Evolutionary conservation across 1,139 yeast species (phyloP).

Genomic region (Yamadazyma trypodendri): DNA sequence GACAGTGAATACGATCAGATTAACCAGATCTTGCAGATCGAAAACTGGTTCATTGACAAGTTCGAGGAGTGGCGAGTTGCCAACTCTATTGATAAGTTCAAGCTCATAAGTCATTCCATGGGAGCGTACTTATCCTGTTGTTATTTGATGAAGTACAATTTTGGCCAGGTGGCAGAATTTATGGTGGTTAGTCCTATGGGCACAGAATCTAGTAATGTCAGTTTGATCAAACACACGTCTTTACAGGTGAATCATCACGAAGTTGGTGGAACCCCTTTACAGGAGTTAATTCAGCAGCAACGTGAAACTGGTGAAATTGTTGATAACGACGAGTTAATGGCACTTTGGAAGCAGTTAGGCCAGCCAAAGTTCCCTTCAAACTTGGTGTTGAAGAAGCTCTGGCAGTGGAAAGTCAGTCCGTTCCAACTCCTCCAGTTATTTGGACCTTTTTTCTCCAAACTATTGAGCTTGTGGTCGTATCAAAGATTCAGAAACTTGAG

Average conservation of each 20-base stretch:
- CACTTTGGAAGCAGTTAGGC: constrained; percentile 37
- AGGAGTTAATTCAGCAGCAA: constrained; percentile 25
- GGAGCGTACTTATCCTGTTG: constrained; percentile 45
- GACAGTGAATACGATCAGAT: constrained; percentile 23
- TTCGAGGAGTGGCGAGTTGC: constrained; percentile 38
- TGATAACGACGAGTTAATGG: constrained; percentile 21
- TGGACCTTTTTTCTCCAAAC: constrained; percentile 43
- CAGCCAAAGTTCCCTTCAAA: constrained; percentile 41
- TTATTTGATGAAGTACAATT: constrained; percentile 41
- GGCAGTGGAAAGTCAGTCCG: constrained; percentile 43
- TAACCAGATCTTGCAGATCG: constrained; percentile 33
- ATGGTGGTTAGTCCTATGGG: constrained; percentile 48
- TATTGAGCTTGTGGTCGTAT: constrained; percentile 45
- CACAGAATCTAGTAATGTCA: constrained; percentile 38
- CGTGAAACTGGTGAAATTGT: constrained; percentile 15
- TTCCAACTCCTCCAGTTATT: constrained; percentile 38
- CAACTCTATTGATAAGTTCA: constrained; percentile 26
- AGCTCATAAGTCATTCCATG: constrained; percentile 44
- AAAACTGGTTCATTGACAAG: constrained; percentile 45
- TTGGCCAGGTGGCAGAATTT: constrained; percentile 26
- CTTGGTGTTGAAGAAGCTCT: constrained; percentile 30
- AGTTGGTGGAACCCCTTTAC: constrained; percentile 26
- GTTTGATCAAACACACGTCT: constrained; percentile 33
- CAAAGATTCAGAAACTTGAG: constrained; percentile 36
- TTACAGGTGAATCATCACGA: constrained; percentile 35